Evolutionary conservation across 2,329 filamentous ascomycete species (phyloP).

Genomic region (Nemania serpens): DNA sequence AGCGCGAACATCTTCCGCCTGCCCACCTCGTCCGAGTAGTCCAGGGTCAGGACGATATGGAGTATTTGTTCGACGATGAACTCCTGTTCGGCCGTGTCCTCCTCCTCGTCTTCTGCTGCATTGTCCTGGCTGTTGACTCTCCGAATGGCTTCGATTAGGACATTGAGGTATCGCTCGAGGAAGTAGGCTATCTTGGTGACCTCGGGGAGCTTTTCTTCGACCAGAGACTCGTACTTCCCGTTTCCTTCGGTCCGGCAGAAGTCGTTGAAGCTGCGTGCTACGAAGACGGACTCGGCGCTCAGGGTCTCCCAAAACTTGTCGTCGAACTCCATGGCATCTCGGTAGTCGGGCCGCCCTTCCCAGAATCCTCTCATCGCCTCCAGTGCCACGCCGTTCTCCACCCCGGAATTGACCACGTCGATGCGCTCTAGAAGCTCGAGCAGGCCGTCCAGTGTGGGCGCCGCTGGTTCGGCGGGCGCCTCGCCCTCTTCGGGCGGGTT

Average conservation of each 20-base stretch:
- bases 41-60: slow-evolving; percentile 86
- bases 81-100: slow-evolving; percentile 86
- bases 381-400: slow-evolving; percentile 86
- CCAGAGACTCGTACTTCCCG: slow-evolving; percentile 72
- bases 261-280: slow-evolving; percentile 91
- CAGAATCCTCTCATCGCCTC: slow-evolving; percentile 97
- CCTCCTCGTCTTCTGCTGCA: slow-evolving; percentile 66
- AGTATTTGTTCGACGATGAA: slow-evolving; percentile 96
- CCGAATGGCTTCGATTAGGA: slow-evolving; percentile 67
- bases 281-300: slow-evolving; percentile 84
- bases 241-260: slow-evolving; percentile 80
- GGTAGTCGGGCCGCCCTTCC: slow-evolving; percentile 86
- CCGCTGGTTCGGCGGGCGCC: slow-evolving; percentile 59
- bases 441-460: slow-evolving; percentile 79
- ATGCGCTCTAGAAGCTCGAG: slow-evolving; percentile 92
- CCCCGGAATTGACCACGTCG: slow-evolving; percentile 86
- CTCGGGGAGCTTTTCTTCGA: slow-evolving; percentile 94
- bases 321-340: slow-evolving; percentile 72
- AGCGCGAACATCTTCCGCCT: slow-evolving; percentile 94
- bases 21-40: slow-evolving; percentile 97
- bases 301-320: slow-evolving; percentile 81
- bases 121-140: slow-evolving; percentile 58
- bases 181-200: slow-evolving; percentile 90
- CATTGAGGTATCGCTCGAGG: slow-evolving; percentile 78
- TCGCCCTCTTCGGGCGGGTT: slow-evolving; percentile 63